Percentiles rank a stretch among this genome's conserved stretches.
Conservation (phyloP, 768 basidiomycete species). For the Lentinula raphanica region DNA sequence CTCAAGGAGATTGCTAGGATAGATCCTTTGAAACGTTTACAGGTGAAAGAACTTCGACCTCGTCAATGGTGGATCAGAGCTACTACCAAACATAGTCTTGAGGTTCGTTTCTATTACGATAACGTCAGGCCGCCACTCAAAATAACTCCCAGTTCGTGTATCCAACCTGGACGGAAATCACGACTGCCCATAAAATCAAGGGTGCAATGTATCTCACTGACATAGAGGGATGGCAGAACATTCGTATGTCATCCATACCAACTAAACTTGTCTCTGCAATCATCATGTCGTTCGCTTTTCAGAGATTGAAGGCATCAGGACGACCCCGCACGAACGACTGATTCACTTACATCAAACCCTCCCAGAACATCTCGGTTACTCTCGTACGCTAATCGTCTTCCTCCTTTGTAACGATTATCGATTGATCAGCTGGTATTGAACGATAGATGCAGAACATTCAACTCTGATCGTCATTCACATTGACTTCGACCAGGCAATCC, state of each 20-base stretch:
- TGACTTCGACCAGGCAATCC: background rate
- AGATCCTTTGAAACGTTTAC: background rate
- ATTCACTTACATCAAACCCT: background rate
- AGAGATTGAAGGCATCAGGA: background rate
- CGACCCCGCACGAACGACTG: background rate
- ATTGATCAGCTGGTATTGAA: background rate
- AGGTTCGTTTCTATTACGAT: background rate
- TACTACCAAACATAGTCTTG: background rate
- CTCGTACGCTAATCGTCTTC: background rate
- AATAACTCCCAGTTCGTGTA: background rate
- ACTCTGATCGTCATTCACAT: background rate
- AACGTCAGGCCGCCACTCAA: background rate
- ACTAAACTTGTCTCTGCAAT: background rate
- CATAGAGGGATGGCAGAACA: background rate
- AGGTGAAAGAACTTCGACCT: background rate
- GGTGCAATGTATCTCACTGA: background rate
- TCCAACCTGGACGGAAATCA: background rate
- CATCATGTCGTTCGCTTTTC: background rate
- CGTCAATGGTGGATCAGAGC: conserved; percentile 1
- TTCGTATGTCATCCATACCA: background rate
- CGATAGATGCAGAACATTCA: background rate
- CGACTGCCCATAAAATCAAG: background rate
- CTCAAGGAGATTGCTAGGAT: background rate
- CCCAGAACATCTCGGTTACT: background rate
- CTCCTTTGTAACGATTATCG: background rate